Percentiles rank a stretch among this genome's conserved stretches.
phyloP scores from a whole-genome alignment of 2,329 filamentous ascomycete genomes.

The Cercospora sp. region DNA sequence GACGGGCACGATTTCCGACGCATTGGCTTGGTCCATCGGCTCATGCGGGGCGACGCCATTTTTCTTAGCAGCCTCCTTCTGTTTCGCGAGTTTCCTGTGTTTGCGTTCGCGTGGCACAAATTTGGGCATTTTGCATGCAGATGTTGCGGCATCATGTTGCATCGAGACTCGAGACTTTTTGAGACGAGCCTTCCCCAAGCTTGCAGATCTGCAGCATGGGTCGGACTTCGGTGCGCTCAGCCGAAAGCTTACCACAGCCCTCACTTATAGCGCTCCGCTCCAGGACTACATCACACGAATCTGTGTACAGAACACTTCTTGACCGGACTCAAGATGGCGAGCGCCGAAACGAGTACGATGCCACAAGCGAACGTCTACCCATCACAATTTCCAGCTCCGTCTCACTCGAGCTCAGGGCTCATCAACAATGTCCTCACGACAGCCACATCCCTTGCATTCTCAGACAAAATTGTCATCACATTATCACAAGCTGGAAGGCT shows the following conservation, averaged over 20 bases:
- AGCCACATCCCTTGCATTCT: conserved; percentile 70
- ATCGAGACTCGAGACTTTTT: conserved; percentile 7
- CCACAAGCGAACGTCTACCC: conserved; percentile 43
- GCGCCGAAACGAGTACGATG: conserved; percentile 11
- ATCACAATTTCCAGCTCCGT: conserved; percentile 56
- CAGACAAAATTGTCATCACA: conserved; percentile 88
- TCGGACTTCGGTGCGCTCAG: background rate
- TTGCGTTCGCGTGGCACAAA: conserved; percentile 60
- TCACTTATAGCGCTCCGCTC: background rate
- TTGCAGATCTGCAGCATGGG: conserved; percentile 1
- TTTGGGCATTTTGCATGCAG: conserved; percentile 35
- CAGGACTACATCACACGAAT: background rate
- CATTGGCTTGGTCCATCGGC: conserved; percentile 57
- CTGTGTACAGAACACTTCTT: background rate
- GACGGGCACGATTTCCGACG: conserved; percentile 47
- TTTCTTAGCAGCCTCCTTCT: conserved; percentile 40
- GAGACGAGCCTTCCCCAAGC: conserved; percentile 1
- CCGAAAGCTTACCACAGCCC: conserved; percentile 5
- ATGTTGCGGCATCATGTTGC: background rate
- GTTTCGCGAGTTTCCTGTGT: conserved; percentile 64
- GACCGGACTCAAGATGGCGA: background rate
- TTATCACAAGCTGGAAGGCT: conserved; percentile 81
- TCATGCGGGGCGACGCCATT: conserved; percentile 41
- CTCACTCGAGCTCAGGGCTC: conserved; percentile 51
- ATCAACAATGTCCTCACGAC: conserved; percentile 72